Evolutionary conservation across 140 eudicot species (phyloP).

Genomic region (Cichorium intybus): DNA sequence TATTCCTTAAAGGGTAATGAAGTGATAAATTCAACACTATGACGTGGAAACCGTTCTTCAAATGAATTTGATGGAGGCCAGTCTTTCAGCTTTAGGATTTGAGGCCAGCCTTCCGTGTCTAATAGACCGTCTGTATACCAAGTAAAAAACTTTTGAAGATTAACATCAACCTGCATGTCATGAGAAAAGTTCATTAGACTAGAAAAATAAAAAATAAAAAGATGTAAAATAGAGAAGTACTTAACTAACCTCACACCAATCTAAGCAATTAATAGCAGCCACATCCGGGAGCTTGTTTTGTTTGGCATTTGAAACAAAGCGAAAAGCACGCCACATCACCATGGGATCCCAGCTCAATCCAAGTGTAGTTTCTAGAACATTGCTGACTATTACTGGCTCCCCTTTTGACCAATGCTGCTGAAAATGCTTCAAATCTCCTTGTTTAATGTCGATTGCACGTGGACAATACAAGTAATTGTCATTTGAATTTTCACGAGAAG

Average conservation of each 20-base stretch:
- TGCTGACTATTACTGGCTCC: conserved; percentile 65
- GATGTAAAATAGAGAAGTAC: neutral
- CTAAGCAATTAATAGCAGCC: conserved; percentile 61
- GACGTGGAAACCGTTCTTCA: conserved; percentile 78
- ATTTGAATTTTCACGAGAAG: conserved; percentile 47
- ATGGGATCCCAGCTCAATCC: conserved; percentile 97
- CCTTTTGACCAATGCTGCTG: too few relatives aligned
- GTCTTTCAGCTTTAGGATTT: conserved; percentile 69
- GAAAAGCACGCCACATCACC: conserved; percentile 98
- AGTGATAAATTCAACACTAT: conserved; percentile 61
- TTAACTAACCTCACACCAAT: conserved; percentile 75
- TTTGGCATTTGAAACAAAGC: conserved; percentile 37
- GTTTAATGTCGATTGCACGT: too few relatives aligned
- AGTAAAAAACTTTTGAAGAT: conserved; percentile 48
- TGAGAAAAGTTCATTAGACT: neutral
- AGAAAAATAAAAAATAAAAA: too few relatives aligned
- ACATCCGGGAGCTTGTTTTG: conserved; percentile 42
- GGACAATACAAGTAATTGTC: too few relatives aligned
- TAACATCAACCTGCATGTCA: conserved; percentile 55
- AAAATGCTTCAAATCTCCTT: too few relatives aligned
- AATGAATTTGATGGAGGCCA: conserved; percentile 56
- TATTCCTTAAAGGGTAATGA: conserved; percentile 78
- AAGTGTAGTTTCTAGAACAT: conserved; percentile 63
- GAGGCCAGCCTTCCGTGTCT: conserved; percentile 55
- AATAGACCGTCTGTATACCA: conserved; percentile 45